Base-by-base conservation (phyloP, 2,329 filamentous ascomycete genomes). In the Fusarium sp. region DNA sequence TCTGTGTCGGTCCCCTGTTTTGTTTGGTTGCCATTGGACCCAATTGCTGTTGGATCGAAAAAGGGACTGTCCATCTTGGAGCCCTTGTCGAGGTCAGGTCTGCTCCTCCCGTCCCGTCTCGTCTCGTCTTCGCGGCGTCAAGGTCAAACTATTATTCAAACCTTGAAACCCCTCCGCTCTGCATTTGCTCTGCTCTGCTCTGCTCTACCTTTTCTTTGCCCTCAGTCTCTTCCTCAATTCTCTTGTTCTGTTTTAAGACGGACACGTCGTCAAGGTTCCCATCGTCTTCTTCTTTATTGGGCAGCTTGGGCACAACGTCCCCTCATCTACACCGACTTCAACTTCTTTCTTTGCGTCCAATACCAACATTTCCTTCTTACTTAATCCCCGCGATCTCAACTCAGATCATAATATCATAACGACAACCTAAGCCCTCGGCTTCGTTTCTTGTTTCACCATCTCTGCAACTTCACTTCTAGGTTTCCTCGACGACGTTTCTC, bases 41-140 rank as follows among this genome's bases (percentile, higher is more conserved):
- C 33, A 21, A 35, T 57, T 58, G 38, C 53, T 69, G 67, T 71
- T 69, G 61, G 57, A 73, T 73, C 65, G 50, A 70, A 72, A 67
- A 69, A 68, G 61, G 69, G 52, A 57, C 68, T 57, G 58, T 59
- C 42, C 39, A 58, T 56, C n/a, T 28, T 31, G 58, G 43, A 63
- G 70, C 70, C 71, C 61, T 70, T 68, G 70, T 72, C 63, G 43
- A 65, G 44, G 56, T 72, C 56, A 35, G 31, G 33, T 35, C 49
- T 59, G 56, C 47, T 57, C 55, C 43, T 63, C 57, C 54, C 61
- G 39, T 38, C 43, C 41, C 35, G 23, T 42, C 46, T 62, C 42
- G 57, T 49, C 53, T 48, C 53, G 20, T 56, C 66, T 49, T 70
- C 43, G 57, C 48, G 57, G 41, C 53, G 44, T 31, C 26, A 47